Base-by-base conservation (phyloP, 1,284 basidiomycete genomes). In the Pholiota adiposa region DNA sequence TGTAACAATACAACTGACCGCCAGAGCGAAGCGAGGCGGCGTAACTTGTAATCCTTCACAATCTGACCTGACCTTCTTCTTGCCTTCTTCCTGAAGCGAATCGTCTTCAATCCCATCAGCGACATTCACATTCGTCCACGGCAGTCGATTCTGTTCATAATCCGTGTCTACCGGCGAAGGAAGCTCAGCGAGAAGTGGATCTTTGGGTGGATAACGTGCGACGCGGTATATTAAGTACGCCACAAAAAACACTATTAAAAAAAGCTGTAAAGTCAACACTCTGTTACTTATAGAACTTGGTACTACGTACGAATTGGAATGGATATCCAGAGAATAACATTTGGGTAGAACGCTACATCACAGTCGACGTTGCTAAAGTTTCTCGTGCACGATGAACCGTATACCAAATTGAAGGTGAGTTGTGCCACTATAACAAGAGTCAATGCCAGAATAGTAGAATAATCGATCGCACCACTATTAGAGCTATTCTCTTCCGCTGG, bases 31-130 rank as follows among this genome's bases (percentile, higher is more conserved):
- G n/a, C n/a, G n/a, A n/a, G n/a, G n/a, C n/a, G n/a, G n/a, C n/a
- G n/a, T n/a, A n/a, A n/a, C n/a, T n/a, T n/a, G n/a, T 5, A 31
- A 49, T 19, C 8, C 41, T 12, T 27, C 40, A 62, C 25, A 66
- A 34, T 48, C 62, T 62, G 18, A 65, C 34, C 41, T 65, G 60
- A 6, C 66, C 64, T 49, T 63, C 59, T 4, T 46, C 58, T 34
- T 61, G 56, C 66, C 64, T 49, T 63, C 59, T 4, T 46, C 58
- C 40, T 61, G 56, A 4, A 49, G 34, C 9, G 61, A 62, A 54
- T 67, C 66, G 31, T 67, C 66, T 34, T 65, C 63, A 19, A 67
- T 64, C 6, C 64, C 64, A 58, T 66, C 66, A n/a, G 66, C 66
- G 4, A 67, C 61, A 21, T 63, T 62, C 4, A 51, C 43, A 29